Evolutionary conservation across 371 early-diverging fungal genomes (phyloP).

Genomic region (Apophysomyces ossiformis): DNA sequence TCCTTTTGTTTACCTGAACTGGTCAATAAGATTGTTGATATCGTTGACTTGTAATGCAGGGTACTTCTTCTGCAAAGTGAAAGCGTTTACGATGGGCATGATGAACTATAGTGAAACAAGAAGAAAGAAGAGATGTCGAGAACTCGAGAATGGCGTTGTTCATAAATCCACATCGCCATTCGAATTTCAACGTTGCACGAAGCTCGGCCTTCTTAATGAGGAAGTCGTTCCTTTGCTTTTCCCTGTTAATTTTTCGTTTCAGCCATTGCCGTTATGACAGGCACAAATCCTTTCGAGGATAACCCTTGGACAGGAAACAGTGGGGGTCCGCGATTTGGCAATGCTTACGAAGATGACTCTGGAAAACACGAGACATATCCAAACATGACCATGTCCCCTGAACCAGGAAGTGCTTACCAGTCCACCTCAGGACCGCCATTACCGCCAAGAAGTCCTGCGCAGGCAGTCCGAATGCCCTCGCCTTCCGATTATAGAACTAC

Average conservation of each 20-base stretch:
- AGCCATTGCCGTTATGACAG: neutral
- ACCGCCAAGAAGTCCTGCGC: too few species aligned
- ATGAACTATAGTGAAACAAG: neutral
- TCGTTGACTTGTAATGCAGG: slow-evolving; percentile 65
- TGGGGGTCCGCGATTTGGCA: neutral
- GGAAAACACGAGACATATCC: neutral
- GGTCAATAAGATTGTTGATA: slow-evolving; percentile 62
- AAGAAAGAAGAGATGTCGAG: slow-evolving; percentile 17
- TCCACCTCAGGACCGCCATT: neutral
- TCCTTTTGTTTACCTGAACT: slow-evolving; percentile 59
- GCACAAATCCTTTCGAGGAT: slow-evolving; percentile 2
- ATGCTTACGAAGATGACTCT: slow-evolving; percentile 8
- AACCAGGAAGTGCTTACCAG: neutral
- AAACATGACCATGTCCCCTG: neutral
- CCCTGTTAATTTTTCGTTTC: neutral
- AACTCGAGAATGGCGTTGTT: neutral
- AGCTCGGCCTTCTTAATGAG: neutral
- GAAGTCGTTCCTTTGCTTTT: neutral
- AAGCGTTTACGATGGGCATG: slow-evolving; percentile 47
- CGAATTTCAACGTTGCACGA: neutral
- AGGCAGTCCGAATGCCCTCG: slow-evolving; percentile 33
- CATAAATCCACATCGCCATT: neutral
- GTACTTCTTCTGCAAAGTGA: slow-evolving; percentile 63
- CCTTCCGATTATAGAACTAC: slow-evolving; percentile 37
- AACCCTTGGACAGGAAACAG: slow-evolving; percentile 5